phyloP scores from a whole-genome alignment of 73 alveolate genomes.

The Blepharisma stoltei region DNA sequence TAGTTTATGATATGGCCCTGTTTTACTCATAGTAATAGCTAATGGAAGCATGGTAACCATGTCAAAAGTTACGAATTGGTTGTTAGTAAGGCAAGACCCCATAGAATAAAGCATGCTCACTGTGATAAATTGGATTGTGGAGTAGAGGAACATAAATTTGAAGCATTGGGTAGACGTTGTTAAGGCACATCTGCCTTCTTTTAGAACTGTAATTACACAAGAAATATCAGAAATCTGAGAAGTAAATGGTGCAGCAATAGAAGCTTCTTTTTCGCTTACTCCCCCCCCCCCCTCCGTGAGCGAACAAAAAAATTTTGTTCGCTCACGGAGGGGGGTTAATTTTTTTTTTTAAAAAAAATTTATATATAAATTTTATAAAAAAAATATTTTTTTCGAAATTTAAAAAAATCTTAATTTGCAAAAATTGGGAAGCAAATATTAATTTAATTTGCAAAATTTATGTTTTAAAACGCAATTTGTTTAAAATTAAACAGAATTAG shows the following conservation, averaged over 20 bases:
- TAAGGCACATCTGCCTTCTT: conserved; percentile 91
- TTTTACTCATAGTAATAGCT: conserved; percentile 81
- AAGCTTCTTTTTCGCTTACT: conserved; percentile 96
- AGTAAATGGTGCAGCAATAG: conserved; percentile 99
- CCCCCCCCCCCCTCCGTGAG: too few species aligned
- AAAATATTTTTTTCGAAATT: too few species aligned
- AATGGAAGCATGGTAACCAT: conserved; percentile 84
- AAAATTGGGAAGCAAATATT: too few species aligned
- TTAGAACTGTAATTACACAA: conserved; percentile 71
- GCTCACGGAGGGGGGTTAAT: too few species aligned
- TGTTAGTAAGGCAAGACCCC: conserved; percentile 72
- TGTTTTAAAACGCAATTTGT: too few species aligned
- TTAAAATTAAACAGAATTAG: too few species aligned
- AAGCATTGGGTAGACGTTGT: conserved; percentile 89
- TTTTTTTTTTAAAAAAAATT: too few species aligned
- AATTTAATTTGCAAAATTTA: too few species aligned
- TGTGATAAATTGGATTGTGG: conserved; percentile 84
- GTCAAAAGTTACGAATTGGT: conserved; percentile 80
- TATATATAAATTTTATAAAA: too few species aligned
- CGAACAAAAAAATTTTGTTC: too few species aligned
- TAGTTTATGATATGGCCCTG: conserved; percentile 82
- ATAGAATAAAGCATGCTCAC: conserved; percentile 71
- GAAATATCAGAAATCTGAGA: conserved; percentile 79
- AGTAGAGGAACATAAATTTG: conserved; percentile 92
- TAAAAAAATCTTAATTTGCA: too few species aligned